Conservation (phyloP, 116 monocot species). For the Trichopus zeylanicus region DNA sequence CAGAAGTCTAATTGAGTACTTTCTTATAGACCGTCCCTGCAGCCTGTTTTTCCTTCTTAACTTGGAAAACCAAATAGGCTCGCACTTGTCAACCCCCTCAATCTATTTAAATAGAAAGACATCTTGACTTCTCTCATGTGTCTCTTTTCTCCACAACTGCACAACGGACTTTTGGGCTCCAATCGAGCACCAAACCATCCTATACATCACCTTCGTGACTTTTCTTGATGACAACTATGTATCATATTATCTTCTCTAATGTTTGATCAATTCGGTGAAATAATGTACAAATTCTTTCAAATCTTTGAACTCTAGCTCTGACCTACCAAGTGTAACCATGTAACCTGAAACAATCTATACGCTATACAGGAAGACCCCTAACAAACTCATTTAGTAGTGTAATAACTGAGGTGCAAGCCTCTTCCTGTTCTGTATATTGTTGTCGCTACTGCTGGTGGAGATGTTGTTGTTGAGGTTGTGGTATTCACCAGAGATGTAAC, state of each 20-base stretch:
- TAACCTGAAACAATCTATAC: not conserved
- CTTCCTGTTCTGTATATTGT: constrained; percentile 59
- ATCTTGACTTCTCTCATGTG: not conserved
- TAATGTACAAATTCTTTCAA: constrained; percentile 2
- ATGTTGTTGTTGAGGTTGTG: constrained; percentile 17
- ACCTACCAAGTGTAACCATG: not conserved
- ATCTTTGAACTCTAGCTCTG: too few relatives aligned
- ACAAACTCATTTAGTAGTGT: constrained; percentile 29
- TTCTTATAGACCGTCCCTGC: too few relatives aligned
- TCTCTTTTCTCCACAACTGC: not conserved
- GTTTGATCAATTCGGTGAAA: not conserved
- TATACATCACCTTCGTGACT: not conserved
- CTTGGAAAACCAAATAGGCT: not conserved
- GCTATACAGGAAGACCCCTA: too few relatives aligned
- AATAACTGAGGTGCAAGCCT: constrained; percentile 66
- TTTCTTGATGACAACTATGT: not conserved
- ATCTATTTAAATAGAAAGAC: not conserved
- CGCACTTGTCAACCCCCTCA: not conserved
- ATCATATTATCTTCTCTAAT: too few relatives aligned
- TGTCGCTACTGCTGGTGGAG: constrained; percentile 15
- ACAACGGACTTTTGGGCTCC: not conserved
- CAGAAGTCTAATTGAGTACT: too few relatives aligned
- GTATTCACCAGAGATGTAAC: constrained; percentile 32
- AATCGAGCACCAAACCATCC: not conserved
- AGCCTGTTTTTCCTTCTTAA: too few relatives aligned